Evolutionary conservation across 1,139 yeast species (phyloP).

Genomic region (Blastobotrys apis): DNA sequence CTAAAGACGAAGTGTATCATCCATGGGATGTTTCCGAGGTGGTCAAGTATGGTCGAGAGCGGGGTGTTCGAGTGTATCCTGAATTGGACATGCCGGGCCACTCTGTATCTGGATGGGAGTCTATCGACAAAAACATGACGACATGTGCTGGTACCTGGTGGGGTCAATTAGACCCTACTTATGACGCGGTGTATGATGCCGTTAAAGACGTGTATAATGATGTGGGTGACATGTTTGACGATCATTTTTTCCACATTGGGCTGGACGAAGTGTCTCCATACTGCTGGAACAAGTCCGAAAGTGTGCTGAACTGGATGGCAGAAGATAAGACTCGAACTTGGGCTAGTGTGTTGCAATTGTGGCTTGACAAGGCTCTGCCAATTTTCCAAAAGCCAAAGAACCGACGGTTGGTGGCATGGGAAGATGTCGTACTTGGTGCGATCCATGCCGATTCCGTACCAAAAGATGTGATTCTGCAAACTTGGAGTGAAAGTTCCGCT

Average conservation of each 20-base stretch:
- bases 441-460: constrained; percentile 30
- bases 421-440: constrained; percentile 38
- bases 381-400: constrained; percentile 33
- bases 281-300: constrained; percentile 40
- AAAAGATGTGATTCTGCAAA: constrained; percentile 40
- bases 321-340: constrained; percentile 33
- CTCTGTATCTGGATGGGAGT: constrained; percentile 44
- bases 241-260: constrained; percentile 45
- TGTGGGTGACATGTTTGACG: constrained; percentile 37
- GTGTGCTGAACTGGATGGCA: constrained; percentile 35
- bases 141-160: constrained; percentile 1
- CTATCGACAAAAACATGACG: constrained; percentile 37
- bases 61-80: constrained; percentile 46
- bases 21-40: constrained; percentile 35
- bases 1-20: constrained; percentile 37
- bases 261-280: constrained; percentile 41
- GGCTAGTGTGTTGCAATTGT: constrained; percentile 39
- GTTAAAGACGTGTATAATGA: constrained; percentile 40
- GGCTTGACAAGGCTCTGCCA: constrained; percentile 40
- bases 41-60: constrained; percentile 37
- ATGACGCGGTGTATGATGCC: constrained; percentile 39
- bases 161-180: constrained; percentile 41
- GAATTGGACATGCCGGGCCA: constrained; percentile 51
- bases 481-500: constrained; percentile 38
- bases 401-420: constrained; percentile 45